Evolutionary conservation across 2,329 filamentous ascomycete genomes (phyloP), one percentile per base, ranked within the genome.

Genomic region (Neofusicoccum kwambonambiense): DNA sequence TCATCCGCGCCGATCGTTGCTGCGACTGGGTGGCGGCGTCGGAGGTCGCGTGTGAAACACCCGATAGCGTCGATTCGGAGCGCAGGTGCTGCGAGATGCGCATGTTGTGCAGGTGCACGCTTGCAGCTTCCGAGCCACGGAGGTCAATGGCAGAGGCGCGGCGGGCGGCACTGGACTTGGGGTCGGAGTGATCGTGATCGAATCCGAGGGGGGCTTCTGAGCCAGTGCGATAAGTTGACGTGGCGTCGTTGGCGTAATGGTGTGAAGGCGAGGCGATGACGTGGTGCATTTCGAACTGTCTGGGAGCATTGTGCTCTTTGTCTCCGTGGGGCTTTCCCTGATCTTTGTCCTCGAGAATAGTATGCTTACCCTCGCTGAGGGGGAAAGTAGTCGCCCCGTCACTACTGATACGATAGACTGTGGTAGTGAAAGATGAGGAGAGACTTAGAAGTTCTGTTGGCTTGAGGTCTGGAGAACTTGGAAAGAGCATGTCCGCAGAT

Each of bases 41-140:
- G 3, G 42, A 47, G 2, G 42, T 35, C 11, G 56, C 12, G 17
- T 6, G 13, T 4, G 54, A 58, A 15, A 35, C 6, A 13, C 39
- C 22, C 7, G 56, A 60, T 5, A 56, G n/a, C 11, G 50, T 54
- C 13, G 51, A 58, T 15, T 75, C 74, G 6, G 77, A 80, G 6
- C 80, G 78, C 13, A 82, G 70, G 68, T 80, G 79, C 58, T 79
- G 76, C 2, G 78, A 80, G 34, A 82, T 81, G 12, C 77, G 74
- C 79, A 81, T 81, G 37, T 73, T 76, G 57, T 78, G 70, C 1
- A 82, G 72, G 65, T 81, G 80, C 2, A 81, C 70, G 37, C 51
- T 57, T 5, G 34, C 52, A 31, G 51, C 42, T 39, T 64, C 62
- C 8, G 49, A 37, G 19, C 41, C 50, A n/a, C 27, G 41, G 3